Conservation (phyloP, 805 yeast species). For the Ogataea ganodermae region DNA sequence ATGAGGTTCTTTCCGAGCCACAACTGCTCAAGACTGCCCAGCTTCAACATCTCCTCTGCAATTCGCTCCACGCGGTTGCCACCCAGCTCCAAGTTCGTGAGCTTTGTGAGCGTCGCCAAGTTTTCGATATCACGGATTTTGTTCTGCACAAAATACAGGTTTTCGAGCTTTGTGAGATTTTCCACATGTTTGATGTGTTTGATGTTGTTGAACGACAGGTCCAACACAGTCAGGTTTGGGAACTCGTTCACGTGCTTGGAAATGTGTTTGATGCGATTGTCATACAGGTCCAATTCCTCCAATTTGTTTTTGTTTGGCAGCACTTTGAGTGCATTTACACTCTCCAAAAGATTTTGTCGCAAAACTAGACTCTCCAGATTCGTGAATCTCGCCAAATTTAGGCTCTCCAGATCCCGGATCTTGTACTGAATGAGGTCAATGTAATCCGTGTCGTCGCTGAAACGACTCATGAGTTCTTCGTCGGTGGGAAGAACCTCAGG, state of each 20-base stretch:
- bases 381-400: conserved; percentile 57
- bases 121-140: conserved; percentile 73
- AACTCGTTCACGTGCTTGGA: conserved; percentile 67
- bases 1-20: conserved; percentile 94
- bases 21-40: conserved; percentile 65
- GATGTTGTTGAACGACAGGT: conserved; percentile 87
- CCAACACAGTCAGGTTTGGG: conserved; percentile 58
- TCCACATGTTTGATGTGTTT: conserved; percentile 81
- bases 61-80: conserved; percentile 74
- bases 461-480: conserved; percentile 58
- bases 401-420: conserved; percentile 60
- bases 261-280: conserved; percentile 86
- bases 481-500: conserved; percentile 68
- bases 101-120: conserved; percentile 52
- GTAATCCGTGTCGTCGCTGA: conserved; percentile 57
- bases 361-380: conserved; percentile 64
- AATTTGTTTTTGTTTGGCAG: conserved; percentile 52
- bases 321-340: conserved; percentile 69
- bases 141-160: conserved; percentile 86
- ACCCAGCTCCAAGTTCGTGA: conserved; percentile 82
- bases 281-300: conserved; percentile 85
- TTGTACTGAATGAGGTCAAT: conserved; percentile 73
- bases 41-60: conserved; percentile 53
- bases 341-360: conserved; percentile 79
- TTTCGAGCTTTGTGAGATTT: conserved; percentile 58